phyloP scores from a whole-genome alignment of 352 stramenopile species.

The Globisporangium splendens region DNA sequence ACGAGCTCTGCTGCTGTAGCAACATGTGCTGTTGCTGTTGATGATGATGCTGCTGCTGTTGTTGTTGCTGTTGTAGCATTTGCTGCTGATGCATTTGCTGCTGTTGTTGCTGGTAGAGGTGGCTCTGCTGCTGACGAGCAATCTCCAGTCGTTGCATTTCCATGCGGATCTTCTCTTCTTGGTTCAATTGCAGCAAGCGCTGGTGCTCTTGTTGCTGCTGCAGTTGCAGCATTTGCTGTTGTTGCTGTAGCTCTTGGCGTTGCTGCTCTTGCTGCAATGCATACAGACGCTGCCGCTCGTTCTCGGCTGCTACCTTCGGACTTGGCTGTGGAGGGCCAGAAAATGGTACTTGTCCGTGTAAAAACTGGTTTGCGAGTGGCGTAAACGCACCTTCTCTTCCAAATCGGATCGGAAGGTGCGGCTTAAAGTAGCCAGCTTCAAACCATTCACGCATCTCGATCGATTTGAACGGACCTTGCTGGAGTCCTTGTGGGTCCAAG shows the following conservation, averaged over 20 bases:
- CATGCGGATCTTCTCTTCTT: slow-evolving; percentile 77
- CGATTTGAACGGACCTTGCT: slow-evolving; percentile 85
- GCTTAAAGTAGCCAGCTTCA: slow-evolving; percentile 87
- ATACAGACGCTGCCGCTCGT: slow-evolving; percentile 54
- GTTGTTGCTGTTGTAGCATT: slow-evolving; percentile 34
- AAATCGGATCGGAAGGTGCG: slow-evolving; percentile 83
- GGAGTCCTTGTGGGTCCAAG: slow-evolving; percentile 74
- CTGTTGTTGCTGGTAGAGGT: slow-evolving; percentile 54
- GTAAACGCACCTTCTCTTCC: slow-evolving; percentile 68
- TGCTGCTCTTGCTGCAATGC: slow-evolving; percentile 63
- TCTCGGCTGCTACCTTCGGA: slow-evolving; percentile 10
- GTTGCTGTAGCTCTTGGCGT: slow-evolving; percentile 55
- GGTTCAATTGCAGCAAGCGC: slow-evolving; percentile 59
- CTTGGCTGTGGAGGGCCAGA: slow-evolving; percentile 21
- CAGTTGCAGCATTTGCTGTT: slow-evolving; percentile 58
- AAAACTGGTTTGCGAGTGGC: slow-evolving; percentile 74
- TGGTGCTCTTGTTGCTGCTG: slow-evolving; percentile 70
- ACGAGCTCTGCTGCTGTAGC: slow-evolving; percentile 72
- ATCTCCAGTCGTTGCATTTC: slow-evolving; percentile 82
- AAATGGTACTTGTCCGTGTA: slow-evolving; percentile 69
- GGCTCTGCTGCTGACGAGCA: slow-evolving; percentile 60
- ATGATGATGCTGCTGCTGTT: slow-evolving; percentile 54
- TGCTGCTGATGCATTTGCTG: slow-evolving; percentile 39
- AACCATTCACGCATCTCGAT: slow-evolving; percentile 88
- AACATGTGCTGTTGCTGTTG: slow-evolving; percentile 71